Conservation (phyloP, 1,139 yeast genomes). For the Suhomyces guaymorum region DNA sequence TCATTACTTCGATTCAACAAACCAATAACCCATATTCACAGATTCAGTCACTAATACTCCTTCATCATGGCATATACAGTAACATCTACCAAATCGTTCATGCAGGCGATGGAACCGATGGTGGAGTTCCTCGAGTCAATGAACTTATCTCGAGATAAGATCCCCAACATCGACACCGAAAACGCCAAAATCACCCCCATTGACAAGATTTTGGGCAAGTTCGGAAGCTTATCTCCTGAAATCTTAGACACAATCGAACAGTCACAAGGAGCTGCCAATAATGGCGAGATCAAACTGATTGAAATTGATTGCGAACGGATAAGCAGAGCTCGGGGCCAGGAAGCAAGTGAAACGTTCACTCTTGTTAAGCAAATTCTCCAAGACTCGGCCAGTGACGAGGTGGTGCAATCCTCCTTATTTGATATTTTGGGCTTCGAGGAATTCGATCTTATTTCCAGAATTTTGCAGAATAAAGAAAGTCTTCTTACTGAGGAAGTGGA, state of each 20-base stretch:
- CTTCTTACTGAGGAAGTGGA: constrained; percentile 16
- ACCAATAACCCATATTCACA: not conserved
- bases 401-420: constrained; percentile 64
- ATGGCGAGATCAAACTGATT: constrained; percentile 17
- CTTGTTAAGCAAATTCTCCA: constrained; percentile 25
- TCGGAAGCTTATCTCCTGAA: constrained; percentile 35
- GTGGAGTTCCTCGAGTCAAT: constrained; percentile 41
- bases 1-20: no score
- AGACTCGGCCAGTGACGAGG: constrained; percentile 51
- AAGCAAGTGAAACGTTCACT: constrained; percentile 24
- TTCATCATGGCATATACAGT: constrained; percentile 42
- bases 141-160: constrained; percentile 19
- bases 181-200: constrained; percentile 29
- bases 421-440: constrained; percentile 86
- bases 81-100: constrained; percentile 70
- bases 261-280: not conserved
- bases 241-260: constrained; percentile 31
- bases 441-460: constrained; percentile 69
- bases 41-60: not conserved
- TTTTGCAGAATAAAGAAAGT: constrained; percentile 54
- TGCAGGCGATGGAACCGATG: constrained; percentile 77
- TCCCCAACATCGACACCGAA: constrained; percentile 39
- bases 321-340: constrained; percentile 29
- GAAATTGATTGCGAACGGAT: constrained; percentile 31
- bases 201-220: constrained; percentile 28